Conservation (phyloP, 2,329 filamentous ascomycete species). For the Phialophora verrucosa region DNA sequence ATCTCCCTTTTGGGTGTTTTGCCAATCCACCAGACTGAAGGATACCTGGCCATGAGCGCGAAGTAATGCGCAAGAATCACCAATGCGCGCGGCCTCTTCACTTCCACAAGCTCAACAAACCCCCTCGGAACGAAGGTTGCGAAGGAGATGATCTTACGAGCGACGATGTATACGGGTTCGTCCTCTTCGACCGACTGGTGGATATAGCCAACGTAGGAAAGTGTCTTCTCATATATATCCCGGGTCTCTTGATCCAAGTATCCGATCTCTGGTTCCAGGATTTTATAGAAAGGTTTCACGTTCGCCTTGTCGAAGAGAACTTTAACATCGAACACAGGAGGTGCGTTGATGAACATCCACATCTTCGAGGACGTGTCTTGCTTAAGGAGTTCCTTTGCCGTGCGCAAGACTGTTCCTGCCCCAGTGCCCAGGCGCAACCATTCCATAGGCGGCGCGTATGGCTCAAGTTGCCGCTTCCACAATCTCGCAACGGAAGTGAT, state of each 20-base stretch:
- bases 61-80: slow-evolving; percentile 45
- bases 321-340: slow-evolving; percentile 29
- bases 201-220: slow-evolving; percentile 42
- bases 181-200: slow-evolving; percentile 38
- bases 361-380: slow-evolving; percentile 10
- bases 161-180: slow-evolving; percentile 39
- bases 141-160: slow-evolving; percentile 43
- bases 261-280: background rate
- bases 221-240: slow-evolving; percentile 40
- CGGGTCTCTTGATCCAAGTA: slow-evolving; percentile 32
- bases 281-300: slow-evolving; percentile 1
- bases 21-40: slow-evolving; percentile 8
- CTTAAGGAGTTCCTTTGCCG: slow-evolving; percentile 7
- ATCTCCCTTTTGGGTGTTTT: slow-evolving; percentile 4
- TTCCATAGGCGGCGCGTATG: slow-evolving; percentile 43
- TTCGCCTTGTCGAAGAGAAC: slow-evolving; percentile 9
- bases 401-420: slow-evolving; percentile 39
- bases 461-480: slow-evolving; percentile 41
- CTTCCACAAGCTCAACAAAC: slow-evolving; percentile 43
- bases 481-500: slow-evolving; percentile 43
- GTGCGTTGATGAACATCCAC: slow-evolving; percentile 21
- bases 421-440: slow-evolving; percentile 44
- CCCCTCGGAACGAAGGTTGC: slow-evolving; percentile 42
- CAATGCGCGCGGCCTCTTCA: slow-evolving; percentile 42
- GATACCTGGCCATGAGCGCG: slow-evolving; percentile 20